Conservation (phyloP, 208 protist genomes). For the Lotmaria passim region DNA sequence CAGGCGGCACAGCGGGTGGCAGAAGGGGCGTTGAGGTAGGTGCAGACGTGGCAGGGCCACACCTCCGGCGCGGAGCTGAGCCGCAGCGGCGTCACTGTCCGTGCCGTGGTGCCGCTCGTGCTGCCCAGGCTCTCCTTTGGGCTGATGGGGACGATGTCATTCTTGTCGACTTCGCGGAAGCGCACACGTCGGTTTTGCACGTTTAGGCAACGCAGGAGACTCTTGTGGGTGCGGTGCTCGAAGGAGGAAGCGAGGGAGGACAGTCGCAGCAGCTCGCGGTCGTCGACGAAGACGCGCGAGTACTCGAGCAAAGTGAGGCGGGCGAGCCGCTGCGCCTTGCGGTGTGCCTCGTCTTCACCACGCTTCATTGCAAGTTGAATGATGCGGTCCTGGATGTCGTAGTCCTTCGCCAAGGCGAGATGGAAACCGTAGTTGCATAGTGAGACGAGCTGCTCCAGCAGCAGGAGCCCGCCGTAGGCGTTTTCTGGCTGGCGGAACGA, state of each 20-base stretch:
- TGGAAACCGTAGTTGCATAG: slow-evolving; percentile 83
- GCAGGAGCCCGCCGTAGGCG: slow-evolving; percentile 51
- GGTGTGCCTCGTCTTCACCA: slow-evolving; percentile 55
- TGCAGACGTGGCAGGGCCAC: slow-evolving; percentile 80
- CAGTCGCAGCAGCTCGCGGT: slow-evolving; percentile 59
- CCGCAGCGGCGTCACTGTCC: slow-evolving; percentile 31
- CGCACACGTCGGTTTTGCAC: slow-evolving; percentile 65
- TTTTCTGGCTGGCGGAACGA: slow-evolving; percentile 34
- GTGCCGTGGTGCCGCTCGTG: slow-evolving; percentile 13
- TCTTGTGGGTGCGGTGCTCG: slow-evolving; percentile 71
- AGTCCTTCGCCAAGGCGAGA: slow-evolving; percentile 59
- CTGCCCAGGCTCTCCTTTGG: slow-evolving; percentile 43
- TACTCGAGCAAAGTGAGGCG: slow-evolving; percentile 86
- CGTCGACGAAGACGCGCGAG: slow-evolving; percentile 86
- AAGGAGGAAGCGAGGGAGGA: slow-evolving; percentile 53
- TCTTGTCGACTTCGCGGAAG: slow-evolving; percentile 56
- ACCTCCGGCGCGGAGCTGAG: slow-evolving; percentile 47
- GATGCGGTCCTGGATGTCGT: slow-evolving; percentile 63
- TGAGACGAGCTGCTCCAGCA: slow-evolving; percentile 81
- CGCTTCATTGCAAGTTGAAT: slow-evolving; percentile 59
- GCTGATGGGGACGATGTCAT: slow-evolving; percentile 77
- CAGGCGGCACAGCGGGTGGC: slow-evolving; percentile 65
- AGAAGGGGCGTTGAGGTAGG: slow-evolving; percentile 67
- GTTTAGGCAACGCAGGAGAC: slow-evolving; percentile 80
- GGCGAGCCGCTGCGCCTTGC: slow-evolving; percentile 62